Evolutionary conservation across 345 rosid genomes (phyloP).

Genomic region (Eutrema heterophyllum): DNA sequence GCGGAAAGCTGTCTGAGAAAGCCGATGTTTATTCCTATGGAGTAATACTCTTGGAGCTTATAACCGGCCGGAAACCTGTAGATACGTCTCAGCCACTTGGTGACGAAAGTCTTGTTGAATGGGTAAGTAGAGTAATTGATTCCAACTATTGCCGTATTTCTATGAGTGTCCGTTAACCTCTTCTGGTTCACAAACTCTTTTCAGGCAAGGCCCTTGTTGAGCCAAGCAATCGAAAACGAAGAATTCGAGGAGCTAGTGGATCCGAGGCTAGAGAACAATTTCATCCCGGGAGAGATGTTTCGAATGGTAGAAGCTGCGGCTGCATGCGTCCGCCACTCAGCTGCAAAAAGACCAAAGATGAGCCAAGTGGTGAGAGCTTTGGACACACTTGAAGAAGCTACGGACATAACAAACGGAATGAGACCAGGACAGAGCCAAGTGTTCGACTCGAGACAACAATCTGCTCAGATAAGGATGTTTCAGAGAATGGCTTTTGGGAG

Average conservation of each 20-base stretch:
- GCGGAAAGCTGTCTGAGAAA: conserved; percentile 92
- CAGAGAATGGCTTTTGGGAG: conserved; percentile 93
- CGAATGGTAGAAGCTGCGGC: conserved; percentile 98
- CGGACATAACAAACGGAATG: conserved; percentile 82
- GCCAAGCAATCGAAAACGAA: conserved; percentile 71
- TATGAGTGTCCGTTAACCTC: not conserved
- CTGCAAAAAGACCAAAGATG: conserved; percentile 82
- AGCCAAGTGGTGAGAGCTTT: conserved; percentile 98
- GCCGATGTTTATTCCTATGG: conserved; percentile 97
- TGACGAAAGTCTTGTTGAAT: conserved; percentile 98
- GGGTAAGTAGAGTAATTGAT: conserved; percentile 42
- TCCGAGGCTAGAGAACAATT: conserved; percentile 58
- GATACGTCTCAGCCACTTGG: conserved; percentile 90
- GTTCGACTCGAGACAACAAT: conserved; percentile 68
- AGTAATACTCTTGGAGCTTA: conserved; percentile 90
- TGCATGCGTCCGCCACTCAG: conserved; percentile 94
- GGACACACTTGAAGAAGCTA: conserved; percentile 59
- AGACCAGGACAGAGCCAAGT: conserved; percentile 91
- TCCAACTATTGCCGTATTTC: not conserved
- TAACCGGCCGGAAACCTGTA: conserved; percentile 95
- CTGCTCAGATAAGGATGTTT: conserved; percentile 94
- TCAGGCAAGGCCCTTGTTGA: conserved; percentile 88
- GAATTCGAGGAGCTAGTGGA: conserved; percentile 66
- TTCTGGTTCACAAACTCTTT: not conserved
- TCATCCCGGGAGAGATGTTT: conserved; percentile 66